Evolutionary conservation across 345 rosid species (phyloP), one percentile per base, ranked within the genome.

Genomic region (Gossypium stocksii): DNA sequence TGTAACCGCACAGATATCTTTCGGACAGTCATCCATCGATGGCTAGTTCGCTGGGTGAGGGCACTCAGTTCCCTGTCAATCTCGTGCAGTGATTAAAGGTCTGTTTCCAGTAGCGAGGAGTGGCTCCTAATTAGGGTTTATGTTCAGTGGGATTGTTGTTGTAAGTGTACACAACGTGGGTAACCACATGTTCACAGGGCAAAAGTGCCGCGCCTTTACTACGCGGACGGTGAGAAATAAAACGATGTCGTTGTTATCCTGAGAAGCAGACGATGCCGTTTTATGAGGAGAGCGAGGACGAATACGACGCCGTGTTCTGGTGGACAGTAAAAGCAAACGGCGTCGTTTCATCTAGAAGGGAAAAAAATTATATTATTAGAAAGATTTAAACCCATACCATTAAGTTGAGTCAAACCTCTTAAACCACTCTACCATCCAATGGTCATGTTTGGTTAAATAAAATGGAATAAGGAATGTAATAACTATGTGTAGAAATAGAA

Each of bases 351-450:
- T 9, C 3, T 4, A 3, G 1, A n/a, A 2, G 7, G 3, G 3
- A 0, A 53, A 22, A 22, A 22, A 22, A 22, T 0, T 3, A 1
- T 62, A 77, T 76, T 80, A 83, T 80, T 77, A 78, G 74, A 77
- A 80, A 81, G 82, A 78, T 83, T 78, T 78, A 80, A 83, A 83
- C 83, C 83, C 82, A 80, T 82, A 82, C 84, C 87, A 86, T 80
- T 84, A 87, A 89, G 89, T 91, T 85, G 90, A 87, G 93, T 87
- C 92, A 85, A 87, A 91, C 92, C 89, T 87, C 91, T 87, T 86
- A 85, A 91, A 89, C 92, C 90, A 84, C 93, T 88, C 89, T 90
- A 91, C 90, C 90, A 88, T 22, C 16, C 61, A 4, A 4, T 34
- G 6, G 0, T 6, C 6, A 34, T 34, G 38, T 34, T 4, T 34